phyloP scores from a whole-genome alignment of 805 yeast genomes.

The Yamadazyma laniorum region DNA sequence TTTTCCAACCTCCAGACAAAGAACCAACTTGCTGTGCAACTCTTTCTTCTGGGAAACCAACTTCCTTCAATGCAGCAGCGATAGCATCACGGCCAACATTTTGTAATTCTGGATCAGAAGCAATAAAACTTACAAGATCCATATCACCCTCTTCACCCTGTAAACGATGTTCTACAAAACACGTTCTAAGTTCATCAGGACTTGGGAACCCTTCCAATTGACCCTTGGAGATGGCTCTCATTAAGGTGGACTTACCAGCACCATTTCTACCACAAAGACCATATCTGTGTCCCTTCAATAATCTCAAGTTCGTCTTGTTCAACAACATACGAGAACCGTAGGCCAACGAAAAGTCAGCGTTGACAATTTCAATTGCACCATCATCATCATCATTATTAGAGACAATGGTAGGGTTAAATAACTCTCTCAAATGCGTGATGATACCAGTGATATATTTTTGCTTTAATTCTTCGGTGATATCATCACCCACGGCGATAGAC shows the following conservation, averaged over 20 bases:
- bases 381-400: conserved; percentile 56
- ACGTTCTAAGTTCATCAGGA: conserved; percentile 79
- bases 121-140: conserved; percentile 86
- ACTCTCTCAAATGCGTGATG: conserved; percentile 48
- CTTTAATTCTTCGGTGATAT: conserved; percentile 31
- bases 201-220: conserved; percentile 97
- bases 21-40: conserved; percentile 90
- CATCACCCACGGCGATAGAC: conserved; percentile 27
- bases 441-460: conserved; percentile 42
- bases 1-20: conserved; percentile 98
- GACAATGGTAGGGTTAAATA: conserved; percentile 47
- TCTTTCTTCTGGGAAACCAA: conserved; percentile 91
- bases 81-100: conserved; percentile 67
- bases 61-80: conserved; percentile 70
- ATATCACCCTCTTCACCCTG: conserved; percentile 93
- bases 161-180: conserved; percentile 95
- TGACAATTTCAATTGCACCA: conserved; percentile 88
- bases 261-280: conserved; percentile 99
- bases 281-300: conserved; percentile 92
- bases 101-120: conserved; percentile 77
- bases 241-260: conserved; percentile 96
- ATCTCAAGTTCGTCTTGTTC: conserved; percentile 85
- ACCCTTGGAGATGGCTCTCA: conserved; percentile 96
- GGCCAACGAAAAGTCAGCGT: conserved; percentile 92
- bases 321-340: conserved; percentile 96